Conservation (phyloP, 1,139 yeast genomes). For the Pichia inconspicua region DNA sequence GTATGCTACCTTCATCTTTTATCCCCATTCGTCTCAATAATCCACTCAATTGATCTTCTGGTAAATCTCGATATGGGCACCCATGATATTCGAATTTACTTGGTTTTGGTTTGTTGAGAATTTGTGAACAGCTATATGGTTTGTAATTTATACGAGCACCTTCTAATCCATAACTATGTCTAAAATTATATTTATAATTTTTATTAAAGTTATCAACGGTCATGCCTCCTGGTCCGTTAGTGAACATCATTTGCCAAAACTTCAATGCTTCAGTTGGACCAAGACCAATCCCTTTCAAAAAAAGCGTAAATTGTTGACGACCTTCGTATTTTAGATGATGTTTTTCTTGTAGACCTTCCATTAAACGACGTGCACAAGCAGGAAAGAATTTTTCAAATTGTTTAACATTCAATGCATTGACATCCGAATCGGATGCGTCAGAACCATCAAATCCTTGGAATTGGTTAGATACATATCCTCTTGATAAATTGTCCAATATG, state of each 20-base stretch:
- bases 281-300: conserved; percentile 84
- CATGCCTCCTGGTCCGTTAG: conserved; percentile 40
- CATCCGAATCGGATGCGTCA: conserved; percentile 34
- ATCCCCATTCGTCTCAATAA: conserved; percentile 63
- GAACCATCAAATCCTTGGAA: conserved; percentile 33
- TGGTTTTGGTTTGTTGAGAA: conserved; percentile 67
- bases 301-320: conserved; percentile 77
- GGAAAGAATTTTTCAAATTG: conserved; percentile 65
- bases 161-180: conserved; percentile 87
- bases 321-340: conserved; percentile 78
- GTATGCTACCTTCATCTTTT: conserved; percentile 50
- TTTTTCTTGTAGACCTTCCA: conserved; percentile 47
- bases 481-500: conserved; percentile 66
- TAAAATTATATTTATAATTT: conserved; percentile 78
- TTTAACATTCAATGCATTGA: conserved; percentile 59
- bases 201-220: conserved; percentile 73
- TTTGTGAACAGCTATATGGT: conserved; percentile 80
- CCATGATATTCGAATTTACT: conserved; percentile 70
- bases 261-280: conserved; percentile 79
- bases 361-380: conserved; percentile 67
- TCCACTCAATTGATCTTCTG: conserved; percentile 48
- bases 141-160: conserved; percentile 81
- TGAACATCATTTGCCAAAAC: conserved; percentile 76
- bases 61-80: conserved; percentile 81
- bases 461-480: conserved; percentile 60